Conservation (phyloP, 73 alveolate genomes). For the Stentor coeruleus region DNA sequence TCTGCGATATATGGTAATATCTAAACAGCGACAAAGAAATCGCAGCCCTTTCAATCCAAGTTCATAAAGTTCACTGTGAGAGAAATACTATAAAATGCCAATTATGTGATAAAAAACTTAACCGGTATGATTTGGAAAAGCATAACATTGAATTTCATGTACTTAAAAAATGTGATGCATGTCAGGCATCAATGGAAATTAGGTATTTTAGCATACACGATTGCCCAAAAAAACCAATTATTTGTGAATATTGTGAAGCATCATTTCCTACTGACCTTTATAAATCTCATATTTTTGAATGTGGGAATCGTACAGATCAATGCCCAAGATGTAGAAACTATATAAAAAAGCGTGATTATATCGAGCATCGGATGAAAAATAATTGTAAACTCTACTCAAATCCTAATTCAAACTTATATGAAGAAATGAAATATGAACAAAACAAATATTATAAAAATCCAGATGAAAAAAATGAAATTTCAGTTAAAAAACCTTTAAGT, state of each 20-base stretch:
- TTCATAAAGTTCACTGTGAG: constrained; percentile 4
- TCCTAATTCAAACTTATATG: no score
- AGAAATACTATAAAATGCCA: not conserved
- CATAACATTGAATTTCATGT: not conserved
- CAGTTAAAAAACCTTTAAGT: no score
- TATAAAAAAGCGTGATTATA: no score
- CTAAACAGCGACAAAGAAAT: not conserved
- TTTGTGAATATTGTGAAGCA: constrained; percentile 1
- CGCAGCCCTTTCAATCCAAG: not conserved
- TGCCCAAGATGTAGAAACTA: not conserved
- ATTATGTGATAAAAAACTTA: not conserved
- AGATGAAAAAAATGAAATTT: no score
- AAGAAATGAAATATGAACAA: no score
- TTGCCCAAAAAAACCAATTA: not conserved
- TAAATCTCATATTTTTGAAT: not conserved
- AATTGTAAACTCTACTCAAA: no score
- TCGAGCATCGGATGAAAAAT: no score
- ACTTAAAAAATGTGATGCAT: not conserved
- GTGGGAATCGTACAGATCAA: not conserved
- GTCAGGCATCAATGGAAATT: not conserved
- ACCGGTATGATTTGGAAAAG: not conserved
- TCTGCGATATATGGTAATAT: constrained; percentile 3
- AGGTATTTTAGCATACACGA: not conserved
- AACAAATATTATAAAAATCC: no score
- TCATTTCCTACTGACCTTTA: not conserved